phyloP scores from a whole-genome alignment of 768 basidiomycete genomes.

The Holtermannia corniformis region DNA sequence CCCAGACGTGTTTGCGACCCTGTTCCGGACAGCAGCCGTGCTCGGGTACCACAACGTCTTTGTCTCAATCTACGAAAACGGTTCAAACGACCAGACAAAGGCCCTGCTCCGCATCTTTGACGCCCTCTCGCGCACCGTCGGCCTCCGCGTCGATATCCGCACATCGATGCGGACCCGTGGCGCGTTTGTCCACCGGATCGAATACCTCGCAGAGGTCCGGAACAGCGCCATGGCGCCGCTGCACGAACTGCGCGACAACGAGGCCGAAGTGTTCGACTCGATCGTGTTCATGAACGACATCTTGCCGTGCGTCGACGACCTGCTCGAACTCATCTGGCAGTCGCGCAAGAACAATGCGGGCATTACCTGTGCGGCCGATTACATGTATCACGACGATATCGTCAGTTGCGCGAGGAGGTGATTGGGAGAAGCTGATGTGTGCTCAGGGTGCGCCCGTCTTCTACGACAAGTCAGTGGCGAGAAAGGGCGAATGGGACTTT shows the following conservation, averaged over 20 bases:
- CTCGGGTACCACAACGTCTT: slow-evolving; percentile 97
- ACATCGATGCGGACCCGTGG: slow-evolving; percentile 87
- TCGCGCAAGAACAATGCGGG: slow-evolving; percentile 86
- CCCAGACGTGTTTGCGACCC: slow-evolving; percentile 90
- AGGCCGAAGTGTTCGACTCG: slow-evolving; percentile 90
- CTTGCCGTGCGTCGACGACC: slow-evolving; percentile 91
- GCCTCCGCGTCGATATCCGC: slow-evolving; percentile 84
- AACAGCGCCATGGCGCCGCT: slow-evolving; percentile 94
- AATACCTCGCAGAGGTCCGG: slow-evolving; percentile 99
- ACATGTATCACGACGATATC: slow-evolving; percentile 97
- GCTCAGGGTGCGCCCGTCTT: slow-evolving; percentile 73
- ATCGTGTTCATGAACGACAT: slow-evolving; percentile 99
- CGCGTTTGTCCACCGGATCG: slow-evolving; percentile 97
- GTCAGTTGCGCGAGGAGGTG: slow-evolving; percentile 44
- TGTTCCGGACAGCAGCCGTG: slow-evolving; percentile 84
- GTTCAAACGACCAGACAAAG: slow-evolving; percentile 97
- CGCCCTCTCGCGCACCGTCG: slow-evolving; percentile 77
- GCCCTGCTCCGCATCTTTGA: slow-evolving; percentile 91
- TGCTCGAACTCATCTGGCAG: slow-evolving; percentile 97
- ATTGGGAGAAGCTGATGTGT: background rate
- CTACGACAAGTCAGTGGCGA: slow-evolving; percentile 48
- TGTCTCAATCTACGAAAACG: slow-evolving; percentile 98
- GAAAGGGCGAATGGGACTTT: background rate
- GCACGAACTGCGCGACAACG: slow-evolving; percentile 80
- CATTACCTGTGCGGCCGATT: slow-evolving; percentile 95